phyloP scores from a whole-genome alignment of 2,329 filamentous ascomycete genomes.

The Claviceps fusiformis region DNA sequence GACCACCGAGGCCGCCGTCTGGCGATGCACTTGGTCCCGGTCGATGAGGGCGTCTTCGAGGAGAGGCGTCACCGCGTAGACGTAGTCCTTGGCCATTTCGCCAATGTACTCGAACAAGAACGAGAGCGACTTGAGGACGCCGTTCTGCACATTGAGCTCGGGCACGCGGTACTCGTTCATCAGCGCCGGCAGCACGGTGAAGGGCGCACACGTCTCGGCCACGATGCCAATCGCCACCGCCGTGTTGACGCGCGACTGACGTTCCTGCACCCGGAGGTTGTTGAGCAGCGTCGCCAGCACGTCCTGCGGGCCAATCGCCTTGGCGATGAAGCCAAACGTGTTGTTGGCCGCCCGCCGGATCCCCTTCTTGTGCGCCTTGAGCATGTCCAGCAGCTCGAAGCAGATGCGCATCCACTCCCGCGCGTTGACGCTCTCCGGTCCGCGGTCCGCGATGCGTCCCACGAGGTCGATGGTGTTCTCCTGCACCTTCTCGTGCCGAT shows the following conservation, averaged over 20 bases:
- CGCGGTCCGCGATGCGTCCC: constrained; percentile 92
- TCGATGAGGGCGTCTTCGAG: constrained; percentile 96
- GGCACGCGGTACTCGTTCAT: constrained; percentile 99
- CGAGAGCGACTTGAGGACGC: constrained; percentile 89
- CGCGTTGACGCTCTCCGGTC: constrained; percentile 90
- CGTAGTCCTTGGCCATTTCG: constrained; percentile 99
- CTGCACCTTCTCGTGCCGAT: constrained; percentile 97
- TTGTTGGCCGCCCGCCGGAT: constrained; percentile 98
- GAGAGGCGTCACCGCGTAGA: constrained; percentile 91
- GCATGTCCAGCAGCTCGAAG: constrained; percentile 96
- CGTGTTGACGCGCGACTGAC: constrained; percentile 95
- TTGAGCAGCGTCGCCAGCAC: constrained; percentile 90
- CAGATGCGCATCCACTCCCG: constrained; percentile 99
- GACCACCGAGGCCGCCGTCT: constrained; percentile 91
- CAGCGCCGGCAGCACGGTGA: constrained; percentile 92
- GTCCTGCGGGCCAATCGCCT: constrained; percentile 95
- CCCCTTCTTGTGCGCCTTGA: constrained; percentile 99
- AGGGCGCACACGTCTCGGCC: constrained; percentile 93
- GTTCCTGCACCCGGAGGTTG: constrained; percentile 92
- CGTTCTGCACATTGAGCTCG: constrained; percentile 96
- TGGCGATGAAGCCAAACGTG: constrained; percentile 98
- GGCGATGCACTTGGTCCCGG: constrained; percentile 91
- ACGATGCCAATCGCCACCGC: constrained; percentile 98
- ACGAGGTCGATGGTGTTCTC: constrained; percentile 98
- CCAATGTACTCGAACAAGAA: constrained; percentile 99